These are phyloP conservation scores for Epichloe gansuensis DNA, from an alignment of 2,329 filamentous ascomycete genomes.

Conservation along the genomic window DNA sequence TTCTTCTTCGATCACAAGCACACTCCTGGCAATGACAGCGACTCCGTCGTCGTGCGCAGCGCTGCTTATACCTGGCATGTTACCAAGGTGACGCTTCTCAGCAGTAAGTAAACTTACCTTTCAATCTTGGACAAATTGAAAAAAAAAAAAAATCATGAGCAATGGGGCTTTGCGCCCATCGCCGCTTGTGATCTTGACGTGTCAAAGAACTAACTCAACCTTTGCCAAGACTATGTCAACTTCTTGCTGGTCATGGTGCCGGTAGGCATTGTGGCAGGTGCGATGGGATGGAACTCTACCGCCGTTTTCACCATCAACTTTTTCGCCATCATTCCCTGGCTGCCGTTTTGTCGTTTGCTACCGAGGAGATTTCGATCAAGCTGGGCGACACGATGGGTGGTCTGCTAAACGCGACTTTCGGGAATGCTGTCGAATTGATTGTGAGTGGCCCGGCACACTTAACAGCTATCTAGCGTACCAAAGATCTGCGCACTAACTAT, in stretches of 20 bases:
- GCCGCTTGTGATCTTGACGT: not conserved
- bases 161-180: not conserved
- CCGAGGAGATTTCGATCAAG: conserved; percentile 62
- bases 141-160: not conserved
- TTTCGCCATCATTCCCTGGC: conserved; percentile 70
- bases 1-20: conserved; percentile 38
- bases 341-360: conserved; percentile 62
- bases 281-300: conserved; percentile 49
- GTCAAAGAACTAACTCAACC: not conserved
- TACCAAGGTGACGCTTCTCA: conserved; percentile 44
- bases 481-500: conserved; percentile 1
- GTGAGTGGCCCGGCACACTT: conserved; percentile 29
- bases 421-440: conserved; percentile 70
- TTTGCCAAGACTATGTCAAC: conserved; percentile 46
- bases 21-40: conserved; percentile 40
- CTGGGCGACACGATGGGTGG: conserved; percentile 65
- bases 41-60: conserved; percentile 32
- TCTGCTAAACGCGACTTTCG: conserved; percentile 64
- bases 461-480: too few relatives aligned
- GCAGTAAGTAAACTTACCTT: conserved; percentile 33
- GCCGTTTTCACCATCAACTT: conserved; percentile 68
- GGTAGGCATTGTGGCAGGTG: conserved; percentile 56
- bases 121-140: not conserved
- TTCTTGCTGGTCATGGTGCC: conserved; percentile 63
- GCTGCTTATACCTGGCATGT: conserved; percentile 42